phyloP scores from a whole-genome alignment of 2,329 filamentous ascomycete species.

The Tolypocladium sp. region DNA sequence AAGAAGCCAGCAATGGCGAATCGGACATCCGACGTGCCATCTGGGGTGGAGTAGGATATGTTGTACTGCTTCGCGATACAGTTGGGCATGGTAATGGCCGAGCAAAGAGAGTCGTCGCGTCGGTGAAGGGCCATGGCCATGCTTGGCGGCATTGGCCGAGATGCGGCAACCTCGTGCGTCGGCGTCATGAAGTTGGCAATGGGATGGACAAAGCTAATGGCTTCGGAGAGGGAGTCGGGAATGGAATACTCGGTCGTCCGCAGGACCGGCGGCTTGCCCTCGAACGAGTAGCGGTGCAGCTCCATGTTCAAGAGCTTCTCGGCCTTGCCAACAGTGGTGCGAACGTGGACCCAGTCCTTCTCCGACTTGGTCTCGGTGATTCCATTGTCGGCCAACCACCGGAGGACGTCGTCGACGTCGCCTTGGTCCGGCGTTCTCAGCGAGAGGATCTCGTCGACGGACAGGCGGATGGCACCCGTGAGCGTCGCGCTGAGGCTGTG shows the following conservation, averaged over 20 bases:
- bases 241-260: constrained; percentile 35
- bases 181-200: constrained; percentile 40
- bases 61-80: constrained; percentile 38
- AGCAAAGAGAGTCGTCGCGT: not conserved
- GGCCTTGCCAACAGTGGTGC: constrained; percentile 27
- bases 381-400: constrained; percentile 31
- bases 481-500: constrained; percentile 15
- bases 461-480: constrained; percentile 19
- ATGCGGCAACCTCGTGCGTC: constrained; percentile 15
- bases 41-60: constrained; percentile 24
- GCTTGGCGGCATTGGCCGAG: not conserved
- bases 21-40: constrained; percentile 23
- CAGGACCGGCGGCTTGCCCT: constrained; percentile 25
- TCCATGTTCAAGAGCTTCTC: constrained; percentile 31
- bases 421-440: constrained; percentile 24
- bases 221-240: constrained; percentile 25
- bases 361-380: constrained; percentile 21
- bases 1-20: constrained; percentile 41
- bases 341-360: constrained; percentile 33
- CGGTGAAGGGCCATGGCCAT: not conserved
- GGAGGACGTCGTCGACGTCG: constrained; percentile 25
- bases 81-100: constrained; percentile 21
- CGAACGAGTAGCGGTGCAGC: constrained; percentile 31
- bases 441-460: constrained; percentile 21
- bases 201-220: constrained; percentile 38